Evolutionary conservation across 495 filamentous ascomycete genomes (phyloP), one percentile per base, ranked within the genome.

Genomic region (Penicillium atrosanguineum): DNA sequence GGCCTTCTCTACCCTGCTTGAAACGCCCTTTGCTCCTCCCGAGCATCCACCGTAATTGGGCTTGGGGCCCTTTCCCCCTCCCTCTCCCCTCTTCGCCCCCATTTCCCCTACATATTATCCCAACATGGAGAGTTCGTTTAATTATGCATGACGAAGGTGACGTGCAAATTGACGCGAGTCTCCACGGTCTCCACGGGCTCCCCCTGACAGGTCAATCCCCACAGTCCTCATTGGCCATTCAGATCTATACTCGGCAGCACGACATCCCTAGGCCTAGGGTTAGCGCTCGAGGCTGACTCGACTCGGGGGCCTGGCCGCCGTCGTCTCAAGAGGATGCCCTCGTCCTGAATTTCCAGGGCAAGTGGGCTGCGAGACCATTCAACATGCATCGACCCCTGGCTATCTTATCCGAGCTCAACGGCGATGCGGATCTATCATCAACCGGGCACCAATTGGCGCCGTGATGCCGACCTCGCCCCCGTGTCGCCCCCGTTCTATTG

Each of bases 361-460:
- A 49, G 39, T 44, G 48, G 39, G 28, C 26, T 26, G 46, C 46
- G 31, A 48, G 34, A 34, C 26, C n/a, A 2, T 5, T 23, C 23
- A 23, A 23, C 23, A 20, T 7, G 9, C 0, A 23, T 20, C 39
- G 37, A 15, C 48, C 15, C 25, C 38, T n/a, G 26, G 47, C 16
- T 51, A 51, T 51, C 48, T 51, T 43, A 51, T 44, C 48, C 15
- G 31, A 43, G 18, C 48, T 20, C 40, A 37, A 51, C 39, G 48
- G 47, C 23, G n/a, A 38, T 44, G 48, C 48, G 40, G 48, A 44
- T 44, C 26, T 44, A 52, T 29, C 50, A 52, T 39, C 45, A 50
- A 31, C 41, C 39, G 20, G 48, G 46, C 48, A 44, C 57, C 57
- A 56, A 60, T 56, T 48, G 46, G 29, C 31, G 12, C 11, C 9